Percentiles rank a stretch among this genome's conserved stretches.
These are phyloP conservation scores for Quercus lobata DNA, from an alignment of 331 rosid species.

Conservation along the genomic window DNA sequence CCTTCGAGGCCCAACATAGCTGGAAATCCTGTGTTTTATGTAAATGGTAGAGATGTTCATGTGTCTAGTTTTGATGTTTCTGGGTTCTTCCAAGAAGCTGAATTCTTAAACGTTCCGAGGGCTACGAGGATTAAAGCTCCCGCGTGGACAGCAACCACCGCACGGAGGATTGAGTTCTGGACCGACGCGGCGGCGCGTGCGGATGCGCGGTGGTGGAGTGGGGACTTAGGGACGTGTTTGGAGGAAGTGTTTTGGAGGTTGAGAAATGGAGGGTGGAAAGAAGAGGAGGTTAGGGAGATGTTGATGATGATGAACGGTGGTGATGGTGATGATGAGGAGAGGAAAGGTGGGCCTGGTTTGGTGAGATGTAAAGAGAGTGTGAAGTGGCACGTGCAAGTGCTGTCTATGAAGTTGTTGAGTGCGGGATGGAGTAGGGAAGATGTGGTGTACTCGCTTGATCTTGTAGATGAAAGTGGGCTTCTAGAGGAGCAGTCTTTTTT, in stretches of 20 bases:
- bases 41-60: conserved; percentile 39
- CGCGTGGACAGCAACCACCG: conserved; percentile 70
- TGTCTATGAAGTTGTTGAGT: conserved; percentile 48
- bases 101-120: conserved; percentile 22
- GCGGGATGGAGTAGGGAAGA: conserved; percentile 93
- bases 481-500: background rate
- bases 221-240: conserved; percentile 39
- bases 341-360: background rate
- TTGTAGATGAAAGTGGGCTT: conserved; percentile 5
- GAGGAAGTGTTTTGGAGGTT: conserved; percentile 46
- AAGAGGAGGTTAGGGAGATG: conserved; percentile 82
- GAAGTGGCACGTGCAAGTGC: conserved; percentile 35
- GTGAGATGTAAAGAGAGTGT: conserved; percentile 15
- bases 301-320: conserved; percentile 49
- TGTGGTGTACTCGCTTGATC: conserved; percentile 64
- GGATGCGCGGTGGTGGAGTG: conserved; percentile 36
- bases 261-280: conserved; percentile 84
- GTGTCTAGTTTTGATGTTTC: conserved; percentile 55
- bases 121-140: conserved; percentile 22
- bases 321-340: conserved; percentile 8
- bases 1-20: conserved; percentile 43
- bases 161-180: conserved; percentile 58
- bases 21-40: conserved; percentile 68
- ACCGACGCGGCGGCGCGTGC: conserved; percentile 49
- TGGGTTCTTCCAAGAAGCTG: conserved; percentile 48